Base-by-base conservation (phyloP, 192 early-diverging fungal species). In the Ambispora gerdemannii region DNA sequence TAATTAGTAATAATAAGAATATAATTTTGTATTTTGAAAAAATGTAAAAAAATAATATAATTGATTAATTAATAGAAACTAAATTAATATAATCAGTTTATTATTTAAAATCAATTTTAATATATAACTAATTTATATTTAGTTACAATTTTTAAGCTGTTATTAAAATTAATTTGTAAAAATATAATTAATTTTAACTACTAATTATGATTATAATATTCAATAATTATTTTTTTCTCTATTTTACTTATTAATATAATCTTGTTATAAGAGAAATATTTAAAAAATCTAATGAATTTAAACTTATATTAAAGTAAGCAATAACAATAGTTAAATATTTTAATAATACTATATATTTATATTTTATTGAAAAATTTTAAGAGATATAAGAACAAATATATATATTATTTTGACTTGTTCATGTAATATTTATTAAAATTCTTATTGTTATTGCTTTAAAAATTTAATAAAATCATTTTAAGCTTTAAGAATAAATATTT, bases 361-460 rank as follows among this genome's bases (percentile, higher is more conserved):
- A 52, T 52, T 67, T 67, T 52, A 67, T 67, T 52, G 32, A 8
- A 53, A 67, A 67, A 13, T 47, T 66, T 28, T 2, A 31, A 34
- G 19, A 50, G 7, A 51, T 66, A 0, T 31, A 67, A 35, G 3
- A 34, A 17, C 19, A 67, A 33, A n/a, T 11, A 33, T 67, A 67
- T 53, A 22, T 52, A 52, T 52, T 67, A 1, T 30, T 6, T 20
- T 52, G 20, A 20, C 34, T 35, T 15, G 11, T 32, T 4, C 50
- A 19, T 17, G n/a, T 2, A 30, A 67, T 52, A 67, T 47, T 20
- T 2, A 11, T 33, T 67, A 28, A 50, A 67, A 53, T 52, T 33
- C 6, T 67, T 50, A 65, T 31, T 49, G 27, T 50, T 6, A 65
- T 17, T 65, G 27, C n/a, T 49, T 49, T 63, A 49, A 49, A 49